Base-by-base conservation (phyloP, 345 rosid genomes). In the Pseudoturritis turrita region DNA sequence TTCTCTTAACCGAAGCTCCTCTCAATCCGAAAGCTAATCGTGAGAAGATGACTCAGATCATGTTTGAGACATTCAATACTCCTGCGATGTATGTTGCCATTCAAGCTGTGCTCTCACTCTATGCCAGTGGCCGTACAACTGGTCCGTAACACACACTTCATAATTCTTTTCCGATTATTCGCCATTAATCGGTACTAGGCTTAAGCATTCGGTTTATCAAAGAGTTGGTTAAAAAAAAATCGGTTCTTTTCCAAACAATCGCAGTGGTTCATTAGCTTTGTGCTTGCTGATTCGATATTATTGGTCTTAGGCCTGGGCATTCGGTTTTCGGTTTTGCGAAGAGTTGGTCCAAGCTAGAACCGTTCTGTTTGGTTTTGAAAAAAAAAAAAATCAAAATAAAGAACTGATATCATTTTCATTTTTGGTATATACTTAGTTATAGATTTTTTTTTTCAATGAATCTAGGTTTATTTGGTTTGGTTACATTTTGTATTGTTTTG, bases 71-170 rank as follows among this genome's bases (percentile, higher is more conserved):
- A 22, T 87, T 87, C 62, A 87, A 87, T 60, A 72, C 92, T 62
- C 92, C 92, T 37, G 89, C 92, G 33, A 87, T 85, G 92, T 87
- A 87, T 82, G 89, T 87, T 31, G 89, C 91, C 9, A 87, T 87
- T 70, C 91, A 88, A 79, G 92, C 90, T 56, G 90, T 88, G 46
- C 83, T 88, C 36, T 88, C 93, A 47, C 89, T 85, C 61, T 87
- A 84, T 68, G 87, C 89, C 41, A 87, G 91, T 80, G 87, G 91
- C 63, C 89, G 89, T 64, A 87, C 91, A 68, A 87, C 87, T 51
- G 87, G 88, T 83, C 66, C 71, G 83, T 62, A 54, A 35, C 39
- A 64, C 41, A 72, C 36, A 65, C 54, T 45, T 10, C n/a, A n/a
- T n/a, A n/a, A n/a, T n/a, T n/a, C n/a, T n/a, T n/a, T n/a, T n/a